These are phyloP conservation scores for Apiospora hydei DNA, from an alignment of 2,329 filamentous ascomycete species.

Conservation along the genomic window DNA sequence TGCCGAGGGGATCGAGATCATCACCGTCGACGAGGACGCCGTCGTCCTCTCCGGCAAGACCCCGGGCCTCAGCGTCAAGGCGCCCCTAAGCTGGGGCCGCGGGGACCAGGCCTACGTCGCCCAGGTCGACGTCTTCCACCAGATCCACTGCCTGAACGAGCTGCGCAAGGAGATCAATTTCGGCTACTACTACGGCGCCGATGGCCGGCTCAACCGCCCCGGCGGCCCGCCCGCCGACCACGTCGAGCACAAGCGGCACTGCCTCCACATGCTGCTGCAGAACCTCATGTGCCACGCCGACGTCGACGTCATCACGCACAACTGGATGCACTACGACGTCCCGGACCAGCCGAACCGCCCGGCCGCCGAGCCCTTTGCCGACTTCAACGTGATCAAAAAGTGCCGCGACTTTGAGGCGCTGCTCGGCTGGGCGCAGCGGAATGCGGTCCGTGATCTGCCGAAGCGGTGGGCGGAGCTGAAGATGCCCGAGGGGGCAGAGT, in stretches of 20 bases:
- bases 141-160: conserved; percentile 28
- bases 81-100: conserved; percentile 20
- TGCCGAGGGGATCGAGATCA: conserved; percentile 19
- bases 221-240: conserved; percentile 17
- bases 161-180: conserved; percentile 27
- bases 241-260: conserved; percentile 25
- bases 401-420: conserved; percentile 21
- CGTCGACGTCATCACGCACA: conserved; percentile 28
- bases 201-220: neutral
- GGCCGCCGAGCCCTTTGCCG: conserved; percentile 5
- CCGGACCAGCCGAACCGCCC: neutral
- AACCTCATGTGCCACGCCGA: conserved; percentile 28
- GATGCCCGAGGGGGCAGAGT: conserved; percentile 1
- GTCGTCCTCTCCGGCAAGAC: conserved; percentile 22
- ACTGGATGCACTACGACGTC: conserved; percentile 24
- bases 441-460: neutral
- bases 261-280: conserved; percentile 25
- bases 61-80: conserved; percentile 10
- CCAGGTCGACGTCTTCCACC: conserved; percentile 27
- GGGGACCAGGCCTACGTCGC: conserved; percentile 22
- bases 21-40: conserved; percentile 22
- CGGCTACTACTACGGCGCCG: conserved; percentile 26
- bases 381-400: conserved; percentile 23
- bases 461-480: neutral
- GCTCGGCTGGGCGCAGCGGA: conserved; percentile 6